Evolutionary conservation across 2,329 filamentous ascomycete species (phyloP), one percentile per base, ranked within the genome.

Genomic region (Trichoderma asperellum): DNA sequence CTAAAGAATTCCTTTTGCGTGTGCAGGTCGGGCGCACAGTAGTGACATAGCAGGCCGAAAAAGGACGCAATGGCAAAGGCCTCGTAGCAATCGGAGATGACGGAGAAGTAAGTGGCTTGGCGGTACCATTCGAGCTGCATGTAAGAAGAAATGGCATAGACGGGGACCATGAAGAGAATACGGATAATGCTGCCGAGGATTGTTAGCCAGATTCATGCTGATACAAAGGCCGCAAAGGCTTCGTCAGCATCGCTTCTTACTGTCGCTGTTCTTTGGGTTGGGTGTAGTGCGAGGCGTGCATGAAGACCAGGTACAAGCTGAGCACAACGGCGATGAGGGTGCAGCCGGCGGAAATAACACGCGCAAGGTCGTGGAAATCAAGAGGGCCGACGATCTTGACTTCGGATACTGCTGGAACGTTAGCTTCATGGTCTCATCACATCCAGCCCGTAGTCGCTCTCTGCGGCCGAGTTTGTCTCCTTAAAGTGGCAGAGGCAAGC

Each of bases 41-140:
- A 96, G 76, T 93, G 87, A 78, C 92, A 96, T 76, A 96, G 82
- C 58, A 96, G 83, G 10, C 91, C 89, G 80, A 96, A 96, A 83
- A 96, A 97, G 72, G 91, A 92, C 35, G 92, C 90, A 72, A 96
- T 94, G 69, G 92, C 92, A 75, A 96, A 95, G 12, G 93, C 92
- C 81, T 96, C 93, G 79, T 96, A 96, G 80, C 92, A 95, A 78
- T 96, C 91, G 75, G 91, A 89, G 55, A 95, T 82, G 64, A 96
- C 89, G 76, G 92, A 86, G 78, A 91, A 96, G 81, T 96, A 96
- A 68, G 96, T 87, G 60, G 91, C 88, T 75, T 94, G 87, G 77
- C 86, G 87, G 83, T 96, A 95, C 81, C 87, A 94, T 73, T 86
- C 84, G 74, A 93, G 88, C 70, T 89, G 89, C 47, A 95, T 85